Conservation (phyloP, 1,284 basidiomycete genomes). For the Earliella scabrosa region DNA sequence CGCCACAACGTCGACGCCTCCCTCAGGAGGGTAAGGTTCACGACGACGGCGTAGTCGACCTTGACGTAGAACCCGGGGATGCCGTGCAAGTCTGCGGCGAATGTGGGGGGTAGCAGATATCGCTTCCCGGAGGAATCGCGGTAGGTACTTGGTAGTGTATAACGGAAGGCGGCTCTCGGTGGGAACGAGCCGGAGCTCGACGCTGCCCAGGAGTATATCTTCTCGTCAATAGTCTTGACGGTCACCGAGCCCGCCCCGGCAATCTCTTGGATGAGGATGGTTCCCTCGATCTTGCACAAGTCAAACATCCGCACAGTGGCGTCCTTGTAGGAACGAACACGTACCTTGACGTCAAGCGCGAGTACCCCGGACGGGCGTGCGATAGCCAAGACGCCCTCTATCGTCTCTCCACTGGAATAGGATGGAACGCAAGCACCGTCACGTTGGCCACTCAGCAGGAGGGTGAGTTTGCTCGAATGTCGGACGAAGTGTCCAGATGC, state of each 20-base stretch:
- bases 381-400: conserved; percentile 33
- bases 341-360: conserved; percentile 30
- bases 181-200: conserved; percentile 27
- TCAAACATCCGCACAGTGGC: background rate
- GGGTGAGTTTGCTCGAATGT: conserved; percentile 31
- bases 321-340: background rate
- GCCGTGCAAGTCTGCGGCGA: conserved; percentile 61
- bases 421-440: conserved; percentile 24
- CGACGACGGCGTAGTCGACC: conserved; percentile 58
- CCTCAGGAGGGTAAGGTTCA: conserved; percentile 27
- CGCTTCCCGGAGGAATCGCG: conserved; percentile 22
- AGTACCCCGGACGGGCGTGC: conserved; percentile 29
- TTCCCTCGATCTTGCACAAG: conserved; percentile 28
- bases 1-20: conserved; percentile 32
- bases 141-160: conserved; percentile 31
- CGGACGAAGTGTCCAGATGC: conserved; percentile 28
- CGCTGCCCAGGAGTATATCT: conserved; percentile 32
- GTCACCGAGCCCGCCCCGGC: conserved; percentile 28
- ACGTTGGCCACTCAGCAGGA: conserved; percentile 33
- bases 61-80: conserved; percentile 69
- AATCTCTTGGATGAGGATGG: conserved; percentile 29
- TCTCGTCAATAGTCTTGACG: conserved; percentile 25
- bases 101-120: conserved; percentile 62
- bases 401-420: conserved; percentile 29
- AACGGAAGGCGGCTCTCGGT: conserved; percentile 31